Evolutionary conservation across 1,139 yeast genomes (phyloP), one percentile per base, ranked within the genome.

Genomic region (Pichia sp.): DNA sequence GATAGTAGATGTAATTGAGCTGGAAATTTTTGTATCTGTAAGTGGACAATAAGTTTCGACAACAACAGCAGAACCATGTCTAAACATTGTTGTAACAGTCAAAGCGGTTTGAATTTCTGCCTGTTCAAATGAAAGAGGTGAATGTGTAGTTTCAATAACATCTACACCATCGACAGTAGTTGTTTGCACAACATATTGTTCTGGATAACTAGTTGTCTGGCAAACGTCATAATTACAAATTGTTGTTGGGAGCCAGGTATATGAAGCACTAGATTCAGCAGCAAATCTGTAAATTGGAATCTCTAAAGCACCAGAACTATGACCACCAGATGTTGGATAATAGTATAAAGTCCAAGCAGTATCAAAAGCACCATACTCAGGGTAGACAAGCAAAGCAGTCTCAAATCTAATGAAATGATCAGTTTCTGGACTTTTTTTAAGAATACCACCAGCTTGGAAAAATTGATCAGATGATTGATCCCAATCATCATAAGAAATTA

Each of bases 1-100:
- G 16, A 43, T 46, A 12, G 47, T 43, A 18, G 60, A 24, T 2
- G 43, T 25, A 7, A 45, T 34, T 8, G 49, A 24, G 6, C 29
- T 24, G 4, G 50, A 39, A 3, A 42, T 35, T 1, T 29, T 24
- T 12, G 44, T 42, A 32, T 43, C 56, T 13, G 63, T 54, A 9
- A 54, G 37, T 13, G 62, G 61, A 38, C 54, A 53, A 40, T 53
- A 55, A 11, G 62, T 59, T 6, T 51, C 49, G 35, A 56, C 44
- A 20, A 39, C 42, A 16, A 50, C 48, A 13, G 46, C 49, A 8
- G 40, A 43, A 27, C 61, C 62, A 46, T 54, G 49, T 7, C 47
- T 44, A n/a, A 42, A 48, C 11, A 41, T 18, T 8, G 23, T 39
- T 11, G 44, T 35, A 15, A 49, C 37, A 7, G 52, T 48, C 25